These are phyloP conservation scores for Mucor piriformis DNA, from an alignment of 371 early-diverging fungal species.

Conservation along the genomic window DNA sequence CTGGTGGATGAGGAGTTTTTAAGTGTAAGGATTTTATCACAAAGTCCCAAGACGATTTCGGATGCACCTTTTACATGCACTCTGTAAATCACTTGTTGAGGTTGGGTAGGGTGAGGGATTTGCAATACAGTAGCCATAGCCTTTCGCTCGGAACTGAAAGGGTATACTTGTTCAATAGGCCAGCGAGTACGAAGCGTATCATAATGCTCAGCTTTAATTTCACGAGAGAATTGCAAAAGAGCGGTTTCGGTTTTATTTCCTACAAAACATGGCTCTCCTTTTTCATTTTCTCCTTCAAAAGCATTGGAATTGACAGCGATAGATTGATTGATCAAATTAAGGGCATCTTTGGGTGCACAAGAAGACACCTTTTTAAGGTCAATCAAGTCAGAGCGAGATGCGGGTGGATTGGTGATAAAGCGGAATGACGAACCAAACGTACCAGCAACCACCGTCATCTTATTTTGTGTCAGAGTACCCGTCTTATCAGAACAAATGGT, in stretches of 20 bases:
- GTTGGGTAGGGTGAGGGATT: constrained; percentile 35
- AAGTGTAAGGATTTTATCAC: constrained; percentile 32
- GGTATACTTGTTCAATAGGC: constrained; percentile 63
- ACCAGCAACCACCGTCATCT: constrained; percentile 81
- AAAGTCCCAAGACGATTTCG: constrained; percentile 65
- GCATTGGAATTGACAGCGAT: constrained; percentile 82
- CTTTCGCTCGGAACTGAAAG: constrained; percentile 87
- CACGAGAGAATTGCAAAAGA: constrained; percentile 64
- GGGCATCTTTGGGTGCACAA: constrained; percentile 35
- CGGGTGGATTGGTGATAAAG: constrained; percentile 39
- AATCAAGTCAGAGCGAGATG: constrained; percentile 30
- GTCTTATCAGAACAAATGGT: constrained; percentile 89
- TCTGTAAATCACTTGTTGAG: constrained; percentile 49
- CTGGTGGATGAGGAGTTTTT: constrained; percentile 24
- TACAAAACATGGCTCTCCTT: constrained; percentile 57
- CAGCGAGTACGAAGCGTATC: constrained; percentile 50
- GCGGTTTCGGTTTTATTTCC: constrained; percentile 87
- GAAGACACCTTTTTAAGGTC: constrained; percentile 29
- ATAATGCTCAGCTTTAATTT: constrained; percentile 53
- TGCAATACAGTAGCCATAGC: constrained; percentile 84
- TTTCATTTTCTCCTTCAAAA: constrained; percentile 65
- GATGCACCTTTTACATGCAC: constrained; percentile 80
- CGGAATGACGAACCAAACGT: constrained; percentile 43
- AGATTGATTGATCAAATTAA: constrained; percentile 54
- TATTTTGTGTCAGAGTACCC: constrained; percentile 84